Evolutionary conservation across 202 grass and related monocot genomes (phyloP).

Genomic region (Dendrocalamus latiflorus): DNA sequence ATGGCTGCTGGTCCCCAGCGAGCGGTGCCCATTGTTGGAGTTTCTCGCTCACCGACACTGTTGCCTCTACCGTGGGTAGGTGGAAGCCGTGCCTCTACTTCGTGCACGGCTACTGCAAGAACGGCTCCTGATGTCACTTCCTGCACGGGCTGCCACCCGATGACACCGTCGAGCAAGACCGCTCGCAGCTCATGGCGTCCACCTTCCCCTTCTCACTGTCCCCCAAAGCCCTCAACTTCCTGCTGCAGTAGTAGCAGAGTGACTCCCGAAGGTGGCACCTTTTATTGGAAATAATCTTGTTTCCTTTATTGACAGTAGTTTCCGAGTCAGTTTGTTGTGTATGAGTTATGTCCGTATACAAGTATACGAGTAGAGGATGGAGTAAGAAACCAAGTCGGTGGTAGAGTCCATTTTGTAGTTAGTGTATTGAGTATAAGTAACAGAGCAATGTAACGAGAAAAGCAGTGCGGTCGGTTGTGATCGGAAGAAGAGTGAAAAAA

Average conservation of each 20-base stretch:
- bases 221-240: constrained; percentile 33
- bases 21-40: constrained; percentile 22
- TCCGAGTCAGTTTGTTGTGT: too few species aligned
- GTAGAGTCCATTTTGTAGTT: too few species aligned
- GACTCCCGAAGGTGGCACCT: constrained; percentile 49
- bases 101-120: constrained; percentile 65
- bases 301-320: too few species aligned
- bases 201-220: constrained; percentile 59
- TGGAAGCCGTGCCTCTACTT: constrained; percentile 79
- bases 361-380: too few species aligned
- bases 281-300: too few species aligned
- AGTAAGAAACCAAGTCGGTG: too few species aligned
- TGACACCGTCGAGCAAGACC: constrained; percentile 38
- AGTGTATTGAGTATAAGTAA: too few species aligned
- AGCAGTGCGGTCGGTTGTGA: too few species aligned
- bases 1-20: constrained; percentile 18
- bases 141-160: constrained; percentile 48
- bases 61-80: constrained; percentile 7
- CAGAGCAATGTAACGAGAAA: too few species aligned
- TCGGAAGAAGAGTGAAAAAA: too few species aligned
- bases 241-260: constrained; percentile 45
- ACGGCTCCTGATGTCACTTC: constrained; percentile 60
- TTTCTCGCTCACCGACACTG: constrained; percentile 26
- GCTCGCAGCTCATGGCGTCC: constrained; percentile 45
- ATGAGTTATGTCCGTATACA: too few species aligned